phyloP scores from a whole-genome alignment of 1,139 yeast genomes.

The Sugiyamaella grinbergsii region DNA sequence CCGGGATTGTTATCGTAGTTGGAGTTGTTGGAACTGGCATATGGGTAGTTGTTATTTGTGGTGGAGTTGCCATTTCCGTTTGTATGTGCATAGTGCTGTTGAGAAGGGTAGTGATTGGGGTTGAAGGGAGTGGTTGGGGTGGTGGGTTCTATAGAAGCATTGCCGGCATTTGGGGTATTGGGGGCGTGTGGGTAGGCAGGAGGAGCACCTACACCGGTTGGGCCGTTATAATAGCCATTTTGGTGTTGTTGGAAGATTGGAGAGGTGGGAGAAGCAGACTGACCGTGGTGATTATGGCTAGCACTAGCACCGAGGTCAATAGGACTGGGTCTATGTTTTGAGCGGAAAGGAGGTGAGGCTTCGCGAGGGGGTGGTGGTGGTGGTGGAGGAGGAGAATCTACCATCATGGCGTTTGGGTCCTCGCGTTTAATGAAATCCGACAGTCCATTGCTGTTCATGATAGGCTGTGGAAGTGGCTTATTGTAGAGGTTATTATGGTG shows the following conservation, averaged over 20 bases:
- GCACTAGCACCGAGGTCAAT: slow-evolving; percentile 16
- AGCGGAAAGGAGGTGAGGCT: slow-evolving; percentile 9
- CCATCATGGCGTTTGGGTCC: slow-evolving; percentile 21
- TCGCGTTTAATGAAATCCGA: slow-evolving; percentile 4
- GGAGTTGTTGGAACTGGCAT: slow-evolving; percentile 2
- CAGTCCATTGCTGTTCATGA: slow-evolving; percentile 1
- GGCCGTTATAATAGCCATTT: slow-evolving; percentile 24
- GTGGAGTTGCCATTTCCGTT: slow-evolving; percentile 11
- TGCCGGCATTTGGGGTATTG: slow-evolving; percentile 9
- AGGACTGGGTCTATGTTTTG: slow-evolving; percentile 28
- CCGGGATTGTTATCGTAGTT: slow-evolving; percentile 3
- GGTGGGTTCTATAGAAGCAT: slow-evolving; percentile 14
- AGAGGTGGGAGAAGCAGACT: slow-evolving; percentile 24
- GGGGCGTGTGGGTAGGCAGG: slow-evolving; percentile 19
- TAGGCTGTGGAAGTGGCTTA: slow-evolving; percentile 23
- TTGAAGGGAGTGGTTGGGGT: slow-evolving; percentile 29
- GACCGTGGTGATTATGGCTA: not conserved
- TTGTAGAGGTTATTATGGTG: slow-evolving; percentile 22
- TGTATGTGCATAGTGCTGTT: slow-evolving; percentile 17
- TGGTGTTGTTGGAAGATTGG: slow-evolving; percentile 22
- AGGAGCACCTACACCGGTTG: too few species aligned
- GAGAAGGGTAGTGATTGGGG: slow-evolving; percentile 6
- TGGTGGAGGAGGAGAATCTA: slow-evolving; percentile 20
- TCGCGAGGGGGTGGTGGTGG: slow-evolving; percentile 8
- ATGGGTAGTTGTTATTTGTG: not conserved